These are phyloP conservation scores for Oemleria cerasiformis DNA, from an alignment of 306 rosid genomes.

Conservation along the genomic window DNA sequence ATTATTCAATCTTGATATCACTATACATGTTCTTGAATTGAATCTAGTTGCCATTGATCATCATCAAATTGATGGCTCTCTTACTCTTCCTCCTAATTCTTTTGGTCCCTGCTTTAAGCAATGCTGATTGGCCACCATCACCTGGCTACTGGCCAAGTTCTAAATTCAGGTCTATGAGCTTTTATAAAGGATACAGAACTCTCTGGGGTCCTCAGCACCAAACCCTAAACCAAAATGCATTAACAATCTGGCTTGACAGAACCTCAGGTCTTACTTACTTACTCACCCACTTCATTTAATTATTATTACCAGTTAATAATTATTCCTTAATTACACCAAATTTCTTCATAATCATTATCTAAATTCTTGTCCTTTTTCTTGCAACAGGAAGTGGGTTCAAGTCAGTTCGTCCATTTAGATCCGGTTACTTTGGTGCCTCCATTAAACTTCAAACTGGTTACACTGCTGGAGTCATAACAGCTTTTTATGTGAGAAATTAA, in stretches of 20 bases:
- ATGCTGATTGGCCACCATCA: slow-evolving; percentile 79
- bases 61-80: slow-evolving; percentile 40
- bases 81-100: slow-evolving; percentile 36
- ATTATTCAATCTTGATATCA: slow-evolving; percentile 32
- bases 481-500: slow-evolving; percentile 68
- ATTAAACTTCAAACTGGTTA: slow-evolving; percentile 94
- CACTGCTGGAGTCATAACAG: slow-evolving; percentile 95
- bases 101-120: slow-evolving; percentile 40
- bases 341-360: not conserved
- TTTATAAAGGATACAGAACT: slow-evolving; percentile 59
- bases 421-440: slow-evolving; percentile 86
- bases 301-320: not conserved
- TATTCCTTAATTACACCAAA: not conserved
- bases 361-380: not conserved
- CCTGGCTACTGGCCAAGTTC: slow-evolving; percentile 95
- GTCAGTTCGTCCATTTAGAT: slow-evolving; percentile 77
- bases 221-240: slow-evolving; percentile 47
- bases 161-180: slow-evolving; percentile 57
- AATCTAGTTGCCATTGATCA: too few relatives aligned
- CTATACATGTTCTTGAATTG: not conserved
- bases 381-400: slow-evolving; percentile 89
- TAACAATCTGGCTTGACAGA: slow-evolving; percentile 89
- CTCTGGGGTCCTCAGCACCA: slow-evolving; percentile 97
- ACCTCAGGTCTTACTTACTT: slow-evolving; percentile 47
- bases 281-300: not conserved